Evolutionary conservation across 1,284 basidiomycete genomes (phyloP), one percentile per base, ranked within the genome.

Genomic region (Kwoniella shivajii): DNA sequence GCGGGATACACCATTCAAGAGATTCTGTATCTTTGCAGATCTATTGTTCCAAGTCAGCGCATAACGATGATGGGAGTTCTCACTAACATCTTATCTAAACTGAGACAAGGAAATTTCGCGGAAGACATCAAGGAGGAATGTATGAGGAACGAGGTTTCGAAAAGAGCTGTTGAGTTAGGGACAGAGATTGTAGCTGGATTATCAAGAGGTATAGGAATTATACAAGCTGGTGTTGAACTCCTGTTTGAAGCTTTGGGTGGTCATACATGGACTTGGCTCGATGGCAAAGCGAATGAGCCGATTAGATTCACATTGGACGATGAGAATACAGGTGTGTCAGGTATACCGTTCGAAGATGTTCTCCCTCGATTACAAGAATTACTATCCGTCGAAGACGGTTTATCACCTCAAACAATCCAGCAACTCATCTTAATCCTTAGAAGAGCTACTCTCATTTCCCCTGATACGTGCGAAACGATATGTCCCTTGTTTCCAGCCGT

Each of bases 1-100:
- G 92, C 93, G 0, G 94, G 93, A 0, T 97, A 96, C 74, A 93
- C 90, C 0, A 78, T 95, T 0, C 85, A 88, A 34, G 93, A 96
- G 61, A 82, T 96, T n/a, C 85, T 94, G 43, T 80, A 90, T 44
- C 82, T 95, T 3, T 85, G 86, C 1, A 82, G 89, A 50, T 93
- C 90, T 5, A 90, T 87, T 0, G 88, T 93, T 0, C 85, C 88
- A 7, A 87, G 88, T 10, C 93, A 97, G 72, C 82, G 92, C 27
- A 85, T 88, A 9, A 85, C 86, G 0, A 92, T 94, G 85, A 80
- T 96, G 24, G 84, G 85, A 9, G 82, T 95, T 0, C 78, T 96
- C 0, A 82, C 82, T 0, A 82, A 83, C 27, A 83, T 93, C 33
- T 78, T 84, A 3, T 11, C n/a, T 20, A 53, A 26, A 16, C 55